phyloP scores from a whole-genome alignment of 352 stramenopile genomes.

The Pythium aristosporum region DNA sequence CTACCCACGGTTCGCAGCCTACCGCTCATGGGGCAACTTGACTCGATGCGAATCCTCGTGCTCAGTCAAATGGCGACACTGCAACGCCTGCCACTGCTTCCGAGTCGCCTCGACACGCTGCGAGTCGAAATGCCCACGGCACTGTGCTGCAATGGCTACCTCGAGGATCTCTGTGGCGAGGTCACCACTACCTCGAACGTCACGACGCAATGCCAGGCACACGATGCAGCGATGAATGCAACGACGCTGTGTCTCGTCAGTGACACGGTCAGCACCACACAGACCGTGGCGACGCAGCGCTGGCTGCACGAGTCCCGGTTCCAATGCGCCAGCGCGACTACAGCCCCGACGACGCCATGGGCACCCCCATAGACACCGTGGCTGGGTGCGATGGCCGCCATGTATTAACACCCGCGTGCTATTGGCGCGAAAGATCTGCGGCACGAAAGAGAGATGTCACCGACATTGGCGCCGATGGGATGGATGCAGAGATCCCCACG shows the following conservation, averaged over 20 bases:
- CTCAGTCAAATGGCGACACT: slow-evolving; percentile 5
- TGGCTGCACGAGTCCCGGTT: slow-evolving; percentile 12
- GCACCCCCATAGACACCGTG: background rate
- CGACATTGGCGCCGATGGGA: background rate
- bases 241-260: slow-evolving; percentile 8
- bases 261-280: slow-evolving; percentile 14
- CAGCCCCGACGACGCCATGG: background rate
- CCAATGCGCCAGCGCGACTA: background rate
- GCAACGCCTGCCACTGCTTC: slow-evolving; percentile 13
- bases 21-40: slow-evolving; percentile 16
- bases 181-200: background rate
- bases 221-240: background rate
- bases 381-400: slow-evolving; percentile 17
- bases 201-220: background rate
- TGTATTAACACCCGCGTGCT: too few relatives aligned
- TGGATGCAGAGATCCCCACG: background rate
- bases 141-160: slow-evolving; percentile 27
- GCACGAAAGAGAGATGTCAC: background rate
- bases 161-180: background rate
- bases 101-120: background rate
- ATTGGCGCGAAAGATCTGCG: slow-evolving; percentile 1
- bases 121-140: slow-evolving; percentile 14
- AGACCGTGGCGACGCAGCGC: slow-evolving; percentile 1
- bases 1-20: slow-evolving; percentile 9
- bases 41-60: background rate